phyloP scores from a whole-genome alignment of 306 rosid genomes.

The Erythrophleum fordii region DNA sequence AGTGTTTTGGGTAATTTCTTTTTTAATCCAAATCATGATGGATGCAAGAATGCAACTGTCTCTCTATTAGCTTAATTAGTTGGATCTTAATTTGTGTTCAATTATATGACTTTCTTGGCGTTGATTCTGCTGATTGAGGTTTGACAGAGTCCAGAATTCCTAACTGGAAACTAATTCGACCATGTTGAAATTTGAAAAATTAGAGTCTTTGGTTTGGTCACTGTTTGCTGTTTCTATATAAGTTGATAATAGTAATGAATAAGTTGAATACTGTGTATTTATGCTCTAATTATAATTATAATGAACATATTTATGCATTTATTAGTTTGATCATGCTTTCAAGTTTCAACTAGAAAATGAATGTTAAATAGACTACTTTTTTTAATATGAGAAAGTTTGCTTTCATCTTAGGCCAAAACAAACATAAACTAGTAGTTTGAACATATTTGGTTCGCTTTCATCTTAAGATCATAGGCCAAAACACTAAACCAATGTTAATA shows the following conservation, averaged over 20 bases:
- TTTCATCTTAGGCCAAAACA: too few relatives aligned
- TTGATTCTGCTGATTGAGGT: constrained; percentile 15
- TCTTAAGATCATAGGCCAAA: too few relatives aligned
- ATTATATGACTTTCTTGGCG: constrained; percentile 27
- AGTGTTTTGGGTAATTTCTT: neutral
- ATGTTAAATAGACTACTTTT: too few relatives aligned
- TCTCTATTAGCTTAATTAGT: constrained; percentile 5
- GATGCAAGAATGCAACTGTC: constrained; percentile 36
- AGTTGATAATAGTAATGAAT: neutral
- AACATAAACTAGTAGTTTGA: too few relatives aligned
- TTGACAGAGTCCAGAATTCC: neutral
- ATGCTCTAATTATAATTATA: too few relatives aligned
- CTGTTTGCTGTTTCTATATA: neutral
- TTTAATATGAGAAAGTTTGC: too few relatives aligned
- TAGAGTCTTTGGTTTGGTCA: constrained; percentile 8
- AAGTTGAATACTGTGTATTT: neutral
- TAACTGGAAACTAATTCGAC: neutral
- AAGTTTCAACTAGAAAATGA: too few relatives aligned
- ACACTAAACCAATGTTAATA: too few relatives aligned
- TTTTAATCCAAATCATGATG: constrained; percentile 29
- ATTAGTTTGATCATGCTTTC: too few relatives aligned
- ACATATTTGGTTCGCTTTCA: too few relatives aligned
- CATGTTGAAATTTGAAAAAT: constrained; percentile 28
- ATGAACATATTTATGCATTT: too few relatives aligned
- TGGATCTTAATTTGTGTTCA: constrained; percentile 45